Conservation (phyloP, 805 yeast species). For the Starmerella khaoyaiensis region DNA sequence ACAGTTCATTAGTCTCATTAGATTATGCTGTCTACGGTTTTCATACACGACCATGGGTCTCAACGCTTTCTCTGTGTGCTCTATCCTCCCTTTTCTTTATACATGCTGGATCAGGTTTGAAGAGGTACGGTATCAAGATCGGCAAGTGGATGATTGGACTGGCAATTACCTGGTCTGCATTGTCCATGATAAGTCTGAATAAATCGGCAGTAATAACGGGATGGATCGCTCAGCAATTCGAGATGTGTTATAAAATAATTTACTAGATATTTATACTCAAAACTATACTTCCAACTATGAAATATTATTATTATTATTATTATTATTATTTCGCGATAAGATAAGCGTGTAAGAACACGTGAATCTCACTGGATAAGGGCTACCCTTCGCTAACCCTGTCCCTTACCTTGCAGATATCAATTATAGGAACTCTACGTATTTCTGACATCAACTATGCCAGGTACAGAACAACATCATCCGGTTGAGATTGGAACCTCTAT, state of each 20-base stretch:
- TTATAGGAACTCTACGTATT: too few relatives aligned
- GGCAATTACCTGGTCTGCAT: not conserved
- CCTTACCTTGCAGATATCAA: too few relatives aligned
- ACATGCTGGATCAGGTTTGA: conserved; percentile 15
- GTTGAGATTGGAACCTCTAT: not conserved
- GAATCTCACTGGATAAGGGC: too few relatives aligned
- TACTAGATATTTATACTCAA: too few relatives aligned
- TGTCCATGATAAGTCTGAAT: conserved; percentile 4
- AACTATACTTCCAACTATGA: too few relatives aligned
- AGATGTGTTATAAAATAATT: conserved; percentile 3
- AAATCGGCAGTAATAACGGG: conserved; percentile 8
- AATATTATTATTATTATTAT: too few relatives aligned
- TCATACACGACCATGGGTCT: not conserved
- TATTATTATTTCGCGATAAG: too few relatives aligned
- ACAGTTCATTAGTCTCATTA: conserved; percentile 44
- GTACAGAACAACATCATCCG: too few relatives aligned
- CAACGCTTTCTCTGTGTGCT: conserved; percentile 3
- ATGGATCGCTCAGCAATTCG: conserved; percentile 19
- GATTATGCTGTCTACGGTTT: conserved; percentile 34
- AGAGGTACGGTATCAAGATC: conserved; percentile 3
- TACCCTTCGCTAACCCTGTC: too few relatives aligned
- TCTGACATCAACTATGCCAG: too few relatives aligned
- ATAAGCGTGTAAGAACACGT: too few relatives aligned
- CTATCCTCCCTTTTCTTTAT: conserved; percentile 1
- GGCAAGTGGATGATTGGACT: not conserved